Conservation (phyloP, 768 basidiomycete genomes). For the Boletus pseudo-olivaceus region DNA sequence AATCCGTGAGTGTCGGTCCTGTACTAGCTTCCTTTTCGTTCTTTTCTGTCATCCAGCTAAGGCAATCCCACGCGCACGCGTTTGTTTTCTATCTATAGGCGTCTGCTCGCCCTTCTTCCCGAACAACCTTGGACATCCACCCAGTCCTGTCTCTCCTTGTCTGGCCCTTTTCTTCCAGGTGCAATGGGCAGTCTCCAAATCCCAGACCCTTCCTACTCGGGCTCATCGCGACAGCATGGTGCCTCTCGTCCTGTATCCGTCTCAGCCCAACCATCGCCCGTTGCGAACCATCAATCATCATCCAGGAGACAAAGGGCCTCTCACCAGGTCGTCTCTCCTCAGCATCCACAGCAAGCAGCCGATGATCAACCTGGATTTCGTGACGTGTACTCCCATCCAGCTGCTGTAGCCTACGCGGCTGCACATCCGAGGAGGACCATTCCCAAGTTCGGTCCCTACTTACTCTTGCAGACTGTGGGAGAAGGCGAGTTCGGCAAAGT, state of each 20-base stretch:
- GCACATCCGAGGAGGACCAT: constrained; percentile 84
- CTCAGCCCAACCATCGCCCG: constrained; percentile 48
- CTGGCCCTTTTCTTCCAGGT: neutral
- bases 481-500: constrained; percentile 99
- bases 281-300: constrained; percentile 37
- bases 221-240: constrained; percentile 43
- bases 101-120: constrained; percentile 5
- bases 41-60: constrained; percentile 15
- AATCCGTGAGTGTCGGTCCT: constrained; percentile 13
- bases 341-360: constrained; percentile 35
- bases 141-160: neutral
- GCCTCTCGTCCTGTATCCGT: constrained; percentile 57
- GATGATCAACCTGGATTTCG: constrained; percentile 51
- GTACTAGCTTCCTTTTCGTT: constrained; percentile 9
- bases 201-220: constrained; percentile 41
- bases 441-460: constrained; percentile 93
- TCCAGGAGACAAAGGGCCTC: constrained; percentile 68
- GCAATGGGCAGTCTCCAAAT: constrained; percentile 40
- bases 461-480: constrained; percentile 92
- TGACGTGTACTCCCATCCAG: constrained; percentile 82
- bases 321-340: constrained; percentile 60
- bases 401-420: constrained; percentile 76
- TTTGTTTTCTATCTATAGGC: constrained; percentile 22
- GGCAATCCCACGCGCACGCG: constrained; percentile 15
- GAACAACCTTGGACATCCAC: neutral